These are phyloP conservation scores for sorghum (Sorghum bicolor) DNA, from an alignment of 176 grass and related monocot genomes.

Conservation along the genomic window Sorghum_bicolor_NCBIv3 NC_012878.2:47828501-47829000, in stretches of 20 bases:
- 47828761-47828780: too few species aligned
- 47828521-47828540: not conserved
- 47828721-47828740: too few species aligned
- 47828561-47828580: not conserved
- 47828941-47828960: conserved; percentile 90
- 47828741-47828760: too few species aligned
- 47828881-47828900: too few species aligned
- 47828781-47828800: too few species aligned
- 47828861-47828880: too few species aligned
- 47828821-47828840: not conserved
- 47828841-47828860: not conserved
- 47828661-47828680: not conserved
- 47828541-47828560: not conserved
- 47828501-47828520: not conserved
- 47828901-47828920: too few species aligned
- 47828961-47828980: conserved; percentile 79
- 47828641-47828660: not conserved
- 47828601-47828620: not conserved
- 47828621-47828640: not conserved
- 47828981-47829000: conserved; percentile 51
- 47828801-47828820: too few species aligned
- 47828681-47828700: not conserved
- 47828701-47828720: not conserved
- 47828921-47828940: too few species aligned
- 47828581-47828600: not conserved